Conservation (phyloP, 768 basidiomycete genomes). For the Russula earlei region DNA sequence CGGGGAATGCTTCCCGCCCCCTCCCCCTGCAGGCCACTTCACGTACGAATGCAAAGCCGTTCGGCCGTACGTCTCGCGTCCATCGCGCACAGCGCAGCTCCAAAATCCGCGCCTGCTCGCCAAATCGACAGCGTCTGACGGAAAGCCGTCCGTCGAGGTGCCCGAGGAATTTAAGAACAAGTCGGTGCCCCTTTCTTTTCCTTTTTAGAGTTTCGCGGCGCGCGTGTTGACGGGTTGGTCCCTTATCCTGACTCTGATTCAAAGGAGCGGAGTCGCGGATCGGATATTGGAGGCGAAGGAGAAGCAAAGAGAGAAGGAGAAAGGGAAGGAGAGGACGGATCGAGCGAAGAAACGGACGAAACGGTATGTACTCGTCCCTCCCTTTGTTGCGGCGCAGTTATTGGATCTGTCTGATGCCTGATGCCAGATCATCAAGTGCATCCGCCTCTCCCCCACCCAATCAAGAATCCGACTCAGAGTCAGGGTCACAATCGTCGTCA, state of each 20-base stretch:
- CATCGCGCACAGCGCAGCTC: constrained; percentile 78
- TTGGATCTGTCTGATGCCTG: background rate
- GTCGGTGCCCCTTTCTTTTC: constrained; percentile 33
- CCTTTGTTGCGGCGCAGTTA: background rate
- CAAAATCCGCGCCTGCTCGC: constrained; percentile 63
- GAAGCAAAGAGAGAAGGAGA: constrained; percentile 53
- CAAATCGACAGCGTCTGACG: constrained; percentile 52
- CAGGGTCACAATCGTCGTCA: too few species aligned
- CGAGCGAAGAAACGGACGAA: constrained; percentile 23
- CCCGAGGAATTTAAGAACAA: constrained; percentile 87
- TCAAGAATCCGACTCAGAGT: constrained; percentile 6
- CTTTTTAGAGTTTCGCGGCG: background rate
- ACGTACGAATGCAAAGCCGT: constrained; percentile 82
- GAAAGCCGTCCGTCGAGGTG: constrained; percentile 71
- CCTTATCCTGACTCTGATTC: constrained; percentile 39
- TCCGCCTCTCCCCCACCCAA: background rate
- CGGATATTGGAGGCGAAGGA: constrained; percentile 77
- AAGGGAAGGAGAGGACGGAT: constrained; percentile 28
- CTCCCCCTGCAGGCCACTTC: constrained; percentile 56
- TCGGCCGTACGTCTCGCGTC: constrained; percentile 80
- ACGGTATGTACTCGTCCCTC: constrained; percentile 23
- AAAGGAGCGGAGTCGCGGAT: constrained; percentile 72
- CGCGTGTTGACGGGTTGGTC: constrained; percentile 34
- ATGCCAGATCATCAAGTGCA: constrained; percentile 7
- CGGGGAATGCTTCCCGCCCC: too few species aligned